Conservation (phyloP, 164 flowering plant species). For the Tetracentron sinense region DNA sequence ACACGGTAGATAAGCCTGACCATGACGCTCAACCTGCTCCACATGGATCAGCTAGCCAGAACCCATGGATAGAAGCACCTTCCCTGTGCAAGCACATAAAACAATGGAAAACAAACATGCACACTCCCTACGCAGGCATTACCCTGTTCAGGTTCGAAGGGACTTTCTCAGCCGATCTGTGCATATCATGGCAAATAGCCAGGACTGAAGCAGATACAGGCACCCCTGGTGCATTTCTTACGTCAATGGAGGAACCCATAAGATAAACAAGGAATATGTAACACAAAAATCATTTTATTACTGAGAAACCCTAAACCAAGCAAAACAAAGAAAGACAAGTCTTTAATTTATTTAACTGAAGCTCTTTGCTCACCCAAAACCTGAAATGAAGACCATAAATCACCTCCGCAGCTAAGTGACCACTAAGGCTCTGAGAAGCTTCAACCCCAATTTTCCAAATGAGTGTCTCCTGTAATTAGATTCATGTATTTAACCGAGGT, state of each 20-base stretch:
- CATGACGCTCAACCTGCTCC: conserved; percentile 11
- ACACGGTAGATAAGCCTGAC: conserved; percentile 13
- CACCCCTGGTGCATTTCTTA: conserved; percentile 93
- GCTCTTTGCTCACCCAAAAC: conserved; percentile 39
- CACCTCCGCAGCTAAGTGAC: conserved; percentile 9
- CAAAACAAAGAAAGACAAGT: conserved; percentile 16
- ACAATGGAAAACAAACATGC: conserved; percentile 44
- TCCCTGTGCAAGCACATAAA: conserved; percentile 54
- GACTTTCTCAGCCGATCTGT: conserved; percentile 94
- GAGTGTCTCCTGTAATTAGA: conserved; percentile 3
- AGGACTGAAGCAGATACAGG: conserved; percentile 52
- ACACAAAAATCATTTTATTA: conserved; percentile 24
- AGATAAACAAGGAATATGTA: conserved; percentile 1
- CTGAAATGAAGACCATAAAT: conserved; percentile 14
- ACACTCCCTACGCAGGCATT: conserved; percentile 99
- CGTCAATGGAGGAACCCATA: conserved; percentile 34
- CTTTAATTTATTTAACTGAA: conserved; percentile 12
- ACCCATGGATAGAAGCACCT: conserved; percentile 23
- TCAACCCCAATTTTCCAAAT: not conserved
- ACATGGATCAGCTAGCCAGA: conserved; percentile 32
- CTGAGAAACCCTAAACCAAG: conserved; percentile 13
- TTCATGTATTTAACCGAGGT: not conserved
- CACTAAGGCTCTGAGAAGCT: conserved; percentile 15
- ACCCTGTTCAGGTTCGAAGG: conserved; percentile 99
- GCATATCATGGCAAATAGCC: conserved; percentile 25